Evolutionary conservation across 345 rosid species (phyloP), one percentile per base, ranked within the genome.

Genomic region (Passiflora organensis): DNA sequence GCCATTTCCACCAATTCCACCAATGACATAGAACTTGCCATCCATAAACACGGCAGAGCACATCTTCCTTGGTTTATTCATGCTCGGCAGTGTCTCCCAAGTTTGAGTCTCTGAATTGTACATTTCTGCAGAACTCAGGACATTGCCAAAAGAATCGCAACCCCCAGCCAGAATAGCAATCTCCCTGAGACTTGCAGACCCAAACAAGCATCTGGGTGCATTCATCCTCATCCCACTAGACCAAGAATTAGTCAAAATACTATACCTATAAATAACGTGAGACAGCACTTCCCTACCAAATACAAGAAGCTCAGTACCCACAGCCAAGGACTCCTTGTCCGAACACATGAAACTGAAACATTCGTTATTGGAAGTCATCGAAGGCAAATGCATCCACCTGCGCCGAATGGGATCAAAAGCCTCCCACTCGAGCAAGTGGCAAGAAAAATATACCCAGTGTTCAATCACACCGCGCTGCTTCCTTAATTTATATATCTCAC

Each of bases 41-140:
- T 85, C 91, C 91, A 91, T 91, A 48, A 91, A 91, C 20, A 91
- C 91, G 0, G 90, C 97, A 0, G 96, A 87, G 59, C 97, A 85
- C 96, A 87, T 85, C 74, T 85, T 87, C 75, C 97, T 83, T 13
- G 83, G 86, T 25, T 80, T 82, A 62, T 78, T 74, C 97, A 91
- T 87, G 79, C 72, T 76, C 0, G 91, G 94, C 17, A 91, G 74
- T n/a, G 76, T 56, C 49, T 51, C 63, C 81, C 84, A 91, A 1
- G 62, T 53, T 41, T 74, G 89, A 53, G 78, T 83, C 87, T 85
- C 97, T 0, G 96, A 91, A 70, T 91, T 91, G 60, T 85, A 91
- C 82, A 91, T 76, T 64, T 87, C 95, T 0, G 91, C 97, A 4
- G 87, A 81, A 63, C 76, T 75, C 64, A 90, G 64, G 62, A 71